phyloP scores from a whole-genome alignment of 2,329 filamentous ascomycete genomes.

The Aspergillus amoenus region DNA sequence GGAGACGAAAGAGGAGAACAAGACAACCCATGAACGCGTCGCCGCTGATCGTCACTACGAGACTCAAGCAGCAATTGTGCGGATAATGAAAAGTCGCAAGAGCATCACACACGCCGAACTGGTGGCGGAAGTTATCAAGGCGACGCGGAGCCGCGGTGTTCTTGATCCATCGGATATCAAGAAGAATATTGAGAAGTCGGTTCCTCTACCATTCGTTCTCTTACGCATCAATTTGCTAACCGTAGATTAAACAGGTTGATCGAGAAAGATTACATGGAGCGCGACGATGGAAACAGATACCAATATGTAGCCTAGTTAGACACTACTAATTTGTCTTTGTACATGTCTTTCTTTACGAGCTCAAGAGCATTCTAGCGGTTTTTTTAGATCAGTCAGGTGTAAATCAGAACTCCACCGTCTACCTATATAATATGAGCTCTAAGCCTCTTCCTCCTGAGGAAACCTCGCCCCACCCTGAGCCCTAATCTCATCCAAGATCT shows the following conservation, averaged over 20 bases:
- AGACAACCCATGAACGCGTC: slow-evolving; percentile 87
- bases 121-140: slow-evolving; percentile 86
- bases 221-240: slow-evolving; percentile 3
- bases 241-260: slow-evolving; percentile 62
- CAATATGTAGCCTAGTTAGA: slow-evolving; percentile 63
- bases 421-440: neutral
- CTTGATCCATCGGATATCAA: slow-evolving; percentile 88
- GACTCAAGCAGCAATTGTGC: slow-evolving; percentile 92
- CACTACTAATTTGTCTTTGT: neutral
- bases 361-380: neutral
- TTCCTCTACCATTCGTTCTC: slow-evolving; percentile 20
- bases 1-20: slow-evolving; percentile 93
- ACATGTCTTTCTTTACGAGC: neutral
- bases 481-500: slow-evolving; percentile 4
- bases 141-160: slow-evolving; percentile 82
- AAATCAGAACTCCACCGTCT: neutral
- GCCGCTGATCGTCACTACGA: slow-evolving; percentile 90
- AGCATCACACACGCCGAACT: slow-evolving; percentile 81
- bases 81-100: slow-evolving; percentile 96
- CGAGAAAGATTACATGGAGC: slow-evolving; percentile 90
- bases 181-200: slow-evolving; percentile 91
- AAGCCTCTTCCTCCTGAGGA: neutral
- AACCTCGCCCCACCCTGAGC: slow-evolving; percentile 1
- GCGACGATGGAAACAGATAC: slow-evolving; percentile 68
- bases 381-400: neutral